Percentiles rank a stretch among this genome's conserved stretches.
Conservation (phyloP, 208 protist species). For the Phytomonas sp. region DNA sequence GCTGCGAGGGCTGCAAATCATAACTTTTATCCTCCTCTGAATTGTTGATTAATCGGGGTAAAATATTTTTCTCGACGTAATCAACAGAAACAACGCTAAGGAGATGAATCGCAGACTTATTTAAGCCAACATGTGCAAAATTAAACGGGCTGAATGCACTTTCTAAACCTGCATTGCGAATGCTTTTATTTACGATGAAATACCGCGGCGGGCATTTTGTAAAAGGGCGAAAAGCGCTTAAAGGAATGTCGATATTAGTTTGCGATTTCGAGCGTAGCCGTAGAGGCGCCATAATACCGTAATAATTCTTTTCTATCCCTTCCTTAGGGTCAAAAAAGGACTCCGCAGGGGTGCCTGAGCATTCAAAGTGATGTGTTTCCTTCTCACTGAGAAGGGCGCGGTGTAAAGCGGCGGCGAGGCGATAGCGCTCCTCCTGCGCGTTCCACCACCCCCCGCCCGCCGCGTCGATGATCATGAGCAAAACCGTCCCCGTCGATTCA, state of each 20-base stretch:
- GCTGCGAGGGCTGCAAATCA: background rate
- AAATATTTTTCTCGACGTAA: conserved; percentile 44
- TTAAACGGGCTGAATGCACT: conserved; percentile 51
- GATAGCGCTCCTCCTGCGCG: conserved; percentile 79
- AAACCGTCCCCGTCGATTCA: conserved; percentile 75
- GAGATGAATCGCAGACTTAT: conserved; percentile 59
- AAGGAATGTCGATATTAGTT: conserved; percentile 44
- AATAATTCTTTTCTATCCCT: conserved; percentile 82
- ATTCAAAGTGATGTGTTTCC: conserved; percentile 71
- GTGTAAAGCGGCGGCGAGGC: conserved; percentile 72
- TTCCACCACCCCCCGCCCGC: conserved; percentile 60
- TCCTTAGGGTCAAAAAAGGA: conserved; percentile 77
- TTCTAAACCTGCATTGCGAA: conserved; percentile 29
- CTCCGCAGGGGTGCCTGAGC: conserved; percentile 61
- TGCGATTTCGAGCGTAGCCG: conserved; percentile 52
- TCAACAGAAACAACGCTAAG: conserved; percentile 37
- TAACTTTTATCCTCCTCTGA: conserved; percentile 19
- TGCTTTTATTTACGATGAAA: conserved; percentile 69
- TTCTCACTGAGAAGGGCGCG: conserved; percentile 74
- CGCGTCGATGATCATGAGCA: conserved; percentile 73
- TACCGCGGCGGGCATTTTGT: conserved; percentile 73
- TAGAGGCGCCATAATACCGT: conserved; percentile 75
- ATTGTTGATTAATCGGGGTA: conserved; percentile 43
- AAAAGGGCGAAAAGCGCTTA: conserved; percentile 70
- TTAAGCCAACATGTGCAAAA: conserved; percentile 68